Evolutionary conservation across 1,284 basidiomycete species (phyloP).

Genomic region (Ustilago nuda): DNA sequence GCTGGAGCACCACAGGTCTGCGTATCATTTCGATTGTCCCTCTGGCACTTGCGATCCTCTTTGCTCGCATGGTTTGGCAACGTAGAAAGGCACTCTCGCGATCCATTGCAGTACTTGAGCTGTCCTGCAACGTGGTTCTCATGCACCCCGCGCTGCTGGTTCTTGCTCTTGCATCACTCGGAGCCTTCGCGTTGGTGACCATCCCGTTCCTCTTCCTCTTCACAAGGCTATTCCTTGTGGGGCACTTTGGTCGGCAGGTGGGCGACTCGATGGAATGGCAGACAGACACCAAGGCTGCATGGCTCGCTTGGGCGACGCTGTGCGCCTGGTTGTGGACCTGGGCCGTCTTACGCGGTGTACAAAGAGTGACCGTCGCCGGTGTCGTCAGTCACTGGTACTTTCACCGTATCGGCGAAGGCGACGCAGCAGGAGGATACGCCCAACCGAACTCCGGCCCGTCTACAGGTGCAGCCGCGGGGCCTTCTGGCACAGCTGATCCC

Average conservation of each 20-base stretch:
- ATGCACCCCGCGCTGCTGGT: conserved; percentile 83
- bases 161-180: conserved; percentile 81
- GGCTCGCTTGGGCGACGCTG: conserved; percentile 79
- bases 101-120: conserved; percentile 81
- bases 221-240: conserved; percentile 76
- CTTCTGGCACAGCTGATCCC: conserved; percentile 4
- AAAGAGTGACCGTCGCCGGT: conserved; percentile 81
- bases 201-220: conserved; percentile 84
- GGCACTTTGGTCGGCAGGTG: conserved; percentile 58
- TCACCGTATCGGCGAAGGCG: conserved; percentile 68
- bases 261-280: conserved; percentile 75
- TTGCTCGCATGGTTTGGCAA: conserved; percentile 78
- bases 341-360: conserved; percentile 83
- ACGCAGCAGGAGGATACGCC: background rate
- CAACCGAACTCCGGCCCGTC: background rate
- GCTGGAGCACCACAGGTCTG: conserved; percentile 85
- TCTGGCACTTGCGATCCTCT: conserved; percentile 77
- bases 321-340: conserved; percentile 89
- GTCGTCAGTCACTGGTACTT: conserved; percentile 95
- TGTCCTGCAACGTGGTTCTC: conserved; percentile 82
- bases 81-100: conserved; percentile 74
- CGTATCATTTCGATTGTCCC: conserved; percentile 83
- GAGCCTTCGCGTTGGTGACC: conserved; percentile 78
- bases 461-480: conserved; percentile 16
- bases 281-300: conserved; percentile 81